Percentiles rank a stretch among this genome's conserved stretches.
These are phyloP conservation scores for Neonectria faginata DNA, from an alignment of 2,329 filamentous ascomycete species.

Conservation along the genomic window DNA sequence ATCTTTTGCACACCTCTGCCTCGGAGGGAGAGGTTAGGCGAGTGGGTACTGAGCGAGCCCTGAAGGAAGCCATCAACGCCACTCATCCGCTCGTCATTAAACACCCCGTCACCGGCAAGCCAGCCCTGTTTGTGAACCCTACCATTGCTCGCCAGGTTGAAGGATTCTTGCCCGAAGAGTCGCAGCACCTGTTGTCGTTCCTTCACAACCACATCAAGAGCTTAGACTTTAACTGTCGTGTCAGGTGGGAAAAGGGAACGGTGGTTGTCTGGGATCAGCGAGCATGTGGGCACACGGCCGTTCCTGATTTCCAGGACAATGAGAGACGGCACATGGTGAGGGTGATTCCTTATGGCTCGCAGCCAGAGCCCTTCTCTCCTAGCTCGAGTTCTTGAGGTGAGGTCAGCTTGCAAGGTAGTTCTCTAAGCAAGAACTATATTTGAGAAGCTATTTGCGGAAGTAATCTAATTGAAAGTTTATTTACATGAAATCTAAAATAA, in stretches of 20 bases:
- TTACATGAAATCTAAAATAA: neutral
- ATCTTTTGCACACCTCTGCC: conserved; percentile 41
- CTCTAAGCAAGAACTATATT: too few relatives aligned
- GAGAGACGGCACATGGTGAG: conserved; percentile 49
- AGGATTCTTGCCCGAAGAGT: conserved; percentile 48
- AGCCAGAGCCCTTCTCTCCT: conserved; percentile 34
- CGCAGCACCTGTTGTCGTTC: conserved; percentile 44
- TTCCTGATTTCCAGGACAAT: conserved; percentile 47
- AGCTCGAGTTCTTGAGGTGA: neutral
- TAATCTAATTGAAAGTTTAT: neutral
- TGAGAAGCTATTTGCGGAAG: too few relatives aligned
- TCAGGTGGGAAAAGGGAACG: conserved; percentile 46
- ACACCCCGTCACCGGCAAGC: conserved; percentile 46
- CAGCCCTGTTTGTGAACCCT: conserved; percentile 47
- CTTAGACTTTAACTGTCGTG: conserved; percentile 48
- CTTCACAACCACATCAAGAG: conserved; percentile 47
- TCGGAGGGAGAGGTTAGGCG: conserved; percentile 47
- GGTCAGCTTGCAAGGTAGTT: too few relatives aligned
- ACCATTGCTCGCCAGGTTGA: conserved; percentile 46
- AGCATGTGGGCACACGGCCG: conserved; percentile 42
- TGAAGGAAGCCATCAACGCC: conserved; percentile 46
- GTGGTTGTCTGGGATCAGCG: conserved; percentile 50
- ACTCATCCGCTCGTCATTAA: conserved; percentile 47
- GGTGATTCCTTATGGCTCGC: conserved; percentile 46
- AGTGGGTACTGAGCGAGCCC: conserved; percentile 44